Evolutionary conservation across 768 basidiomycete genomes (phyloP).

Genomic region (Ephemerocybe angulata): DNA sequence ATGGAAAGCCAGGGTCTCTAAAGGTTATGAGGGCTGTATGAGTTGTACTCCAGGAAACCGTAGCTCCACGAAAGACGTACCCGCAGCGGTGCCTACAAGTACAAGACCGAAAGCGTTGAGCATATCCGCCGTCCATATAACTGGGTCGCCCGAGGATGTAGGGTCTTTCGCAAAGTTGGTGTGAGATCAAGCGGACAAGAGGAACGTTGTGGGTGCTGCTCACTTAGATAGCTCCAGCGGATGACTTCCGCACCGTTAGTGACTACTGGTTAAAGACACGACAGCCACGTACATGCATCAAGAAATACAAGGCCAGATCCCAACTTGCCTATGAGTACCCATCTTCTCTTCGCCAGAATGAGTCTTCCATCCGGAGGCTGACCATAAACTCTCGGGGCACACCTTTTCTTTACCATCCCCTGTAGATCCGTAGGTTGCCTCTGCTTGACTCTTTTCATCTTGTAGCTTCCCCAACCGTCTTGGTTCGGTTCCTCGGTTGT

Average conservation of each 20-base stretch:
- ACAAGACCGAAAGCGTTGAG: constrained; percentile 50
- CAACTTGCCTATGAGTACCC: constrained; percentile 56
- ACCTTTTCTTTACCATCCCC: not conserved
- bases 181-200: not conserved
- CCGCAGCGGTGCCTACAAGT: constrained; percentile 62
- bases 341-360: constrained; percentile 52
- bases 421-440: not conserved
- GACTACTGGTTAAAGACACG: constrained; percentile 3
- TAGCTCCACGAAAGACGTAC: constrained; percentile 28
- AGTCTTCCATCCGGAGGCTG: not conserved
- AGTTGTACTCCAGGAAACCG: not conserved
- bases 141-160: constrained; percentile 30
- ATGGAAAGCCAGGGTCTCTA: constrained; percentile 78
- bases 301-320: constrained; percentile 56
- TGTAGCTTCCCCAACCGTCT: constrained; percentile 33
- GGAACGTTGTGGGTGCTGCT: constrained; percentile 11
- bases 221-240: constrained; percentile 71
- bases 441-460: constrained; percentile 14
- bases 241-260: constrained; percentile 49
- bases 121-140: constrained; percentile 52
- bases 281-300: constrained; percentile 63
- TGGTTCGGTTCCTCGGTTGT: constrained; percentile 71
- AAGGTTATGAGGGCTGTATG: not conserved
- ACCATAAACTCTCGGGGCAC: not conserved
- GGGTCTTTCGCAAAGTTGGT: constrained; percentile 32